A percentile compares a stretch with the other conserved stretches of the same genome.
Evolutionary conservation across 805 yeast genomes (phyloP).

Genomic region (Teunomyces lycoperdinae): DNA sequence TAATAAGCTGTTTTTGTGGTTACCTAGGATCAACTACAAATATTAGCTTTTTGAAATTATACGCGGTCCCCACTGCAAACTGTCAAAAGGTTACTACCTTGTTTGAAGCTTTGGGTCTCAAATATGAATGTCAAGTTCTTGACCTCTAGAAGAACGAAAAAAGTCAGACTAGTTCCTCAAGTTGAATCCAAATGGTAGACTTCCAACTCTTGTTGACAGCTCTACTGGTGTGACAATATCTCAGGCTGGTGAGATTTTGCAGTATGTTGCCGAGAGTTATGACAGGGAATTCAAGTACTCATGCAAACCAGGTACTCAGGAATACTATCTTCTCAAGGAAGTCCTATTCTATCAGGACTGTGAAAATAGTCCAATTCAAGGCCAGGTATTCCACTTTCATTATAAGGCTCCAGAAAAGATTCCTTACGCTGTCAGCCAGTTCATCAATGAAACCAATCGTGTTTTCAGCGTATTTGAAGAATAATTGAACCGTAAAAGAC

Average conservation of each 20-base stretch:
- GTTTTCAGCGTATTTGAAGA: conserved; percentile 53
- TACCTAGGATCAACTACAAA: neutral
- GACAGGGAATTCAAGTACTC: conserved; percentile 52
- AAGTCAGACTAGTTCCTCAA: conserved; percentile 57
- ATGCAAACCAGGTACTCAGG: conserved; percentile 30
- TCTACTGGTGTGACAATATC: conserved; percentile 46
- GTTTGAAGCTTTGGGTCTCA: conserved; percentile 41
- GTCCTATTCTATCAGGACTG: conserved; percentile 58
- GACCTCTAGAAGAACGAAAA: conserved; percentile 41
- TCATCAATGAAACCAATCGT: conserved; percentile 48
- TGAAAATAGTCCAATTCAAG: conserved; percentile 58
- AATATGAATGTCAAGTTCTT: conserved; percentile 40
- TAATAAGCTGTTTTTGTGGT: no score
- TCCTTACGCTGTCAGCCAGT: conserved; percentile 54
- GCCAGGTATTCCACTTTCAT: conserved; percentile 53
- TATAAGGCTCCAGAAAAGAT: conserved; percentile 47
- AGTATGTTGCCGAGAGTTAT: conserved; percentile 57
- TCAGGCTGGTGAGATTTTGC: conserved; percentile 62
- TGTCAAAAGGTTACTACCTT: conserved; percentile 41
- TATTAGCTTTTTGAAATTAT: conserved; percentile 13
- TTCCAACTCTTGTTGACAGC: conserved; percentile 51
- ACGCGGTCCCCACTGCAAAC: conserved; percentile 44
- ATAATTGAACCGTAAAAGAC: conserved; percentile 44
- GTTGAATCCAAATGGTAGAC: conserved; percentile 61
- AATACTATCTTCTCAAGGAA: conserved; percentile 52